phyloP scores from a whole-genome alignment of 129 eudicot genomes.

The Flaveria bidentis region DNA sequence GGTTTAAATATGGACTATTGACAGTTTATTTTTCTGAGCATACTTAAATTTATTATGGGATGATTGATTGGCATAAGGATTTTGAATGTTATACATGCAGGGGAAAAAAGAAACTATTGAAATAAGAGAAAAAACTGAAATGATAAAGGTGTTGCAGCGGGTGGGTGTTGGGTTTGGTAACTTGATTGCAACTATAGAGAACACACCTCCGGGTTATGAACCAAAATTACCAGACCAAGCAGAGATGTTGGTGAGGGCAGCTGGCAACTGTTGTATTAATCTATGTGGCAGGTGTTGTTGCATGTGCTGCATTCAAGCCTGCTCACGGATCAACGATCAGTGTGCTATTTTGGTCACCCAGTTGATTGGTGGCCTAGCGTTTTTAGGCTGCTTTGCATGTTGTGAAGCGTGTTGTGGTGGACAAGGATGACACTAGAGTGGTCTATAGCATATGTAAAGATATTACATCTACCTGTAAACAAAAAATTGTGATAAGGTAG shows the following conservation, averaged over 20 bases:
- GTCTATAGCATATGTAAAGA: slow-evolving; percentile 1
- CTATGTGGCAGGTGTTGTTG: slow-evolving; percentile 72
- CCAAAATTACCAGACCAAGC: slow-evolving; percentile 63
- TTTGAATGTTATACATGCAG: slow-evolving; percentile 20
- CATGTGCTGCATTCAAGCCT: slow-evolving; percentile 65
- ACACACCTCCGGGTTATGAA: slow-evolving; percentile 67
- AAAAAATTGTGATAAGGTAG: slow-evolving; percentile 10
- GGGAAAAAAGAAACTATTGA: slow-evolving; percentile 34
- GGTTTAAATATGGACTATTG: slow-evolving; percentile 30
- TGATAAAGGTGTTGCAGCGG: slow-evolving; percentile 37
- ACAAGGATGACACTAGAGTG: slow-evolving; percentile 2
- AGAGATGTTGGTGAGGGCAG: slow-evolving; percentile 71
- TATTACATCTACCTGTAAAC: slow-evolving; percentile 9
- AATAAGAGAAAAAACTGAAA: slow-evolving; percentile 24
- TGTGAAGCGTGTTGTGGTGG: slow-evolving; percentile 59
- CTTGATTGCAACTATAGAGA: slow-evolving; percentile 70
- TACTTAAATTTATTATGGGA: neutral
- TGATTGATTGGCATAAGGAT: neutral
- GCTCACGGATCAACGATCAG: slow-evolving; percentile 63
- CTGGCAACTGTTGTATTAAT: slow-evolving; percentile 71
- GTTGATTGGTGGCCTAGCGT: slow-evolving; percentile 57
- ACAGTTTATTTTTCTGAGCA: too few species aligned
- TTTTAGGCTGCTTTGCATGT: slow-evolving; percentile 71
- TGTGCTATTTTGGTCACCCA: slow-evolving; percentile 71
- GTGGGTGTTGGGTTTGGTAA: slow-evolving; percentile 77